Base-by-base conservation (phyloP, 2,329 filamentous ascomycete species). In the Fusarium sacchari region DNA sequence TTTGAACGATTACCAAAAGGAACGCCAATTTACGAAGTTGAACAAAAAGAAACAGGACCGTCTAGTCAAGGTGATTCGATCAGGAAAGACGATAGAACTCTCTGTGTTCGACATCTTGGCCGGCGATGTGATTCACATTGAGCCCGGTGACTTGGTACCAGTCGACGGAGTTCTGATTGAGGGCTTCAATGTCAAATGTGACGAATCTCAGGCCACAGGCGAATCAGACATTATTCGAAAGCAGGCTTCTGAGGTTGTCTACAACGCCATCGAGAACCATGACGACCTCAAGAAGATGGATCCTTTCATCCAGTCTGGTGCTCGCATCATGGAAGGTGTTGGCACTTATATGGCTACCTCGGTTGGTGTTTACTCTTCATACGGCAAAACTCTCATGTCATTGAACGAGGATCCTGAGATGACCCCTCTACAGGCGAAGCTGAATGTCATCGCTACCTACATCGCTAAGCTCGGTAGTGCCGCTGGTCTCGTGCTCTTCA, bases 291-390 rank as follows among this genome's bases (percentile, higher is more conserved):
- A 89, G 83, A 94, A 94, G 81, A 88, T 94, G 82, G 93, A 95
- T 73, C 93, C 93, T 1, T 94, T 95, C 76, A 94, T 98, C 77
- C 93, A 97, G 75, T 97, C 95, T 36, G 95, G 93, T 37, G 88
- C 91, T 59, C 92, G 92, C 71, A 92, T 94, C 65, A 92, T 94
- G 83, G 92, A 94, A 79, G 93, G 93, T 49, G 89, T 94, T 14
- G 93, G 93, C 18, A 94, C 91, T 5, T 95, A 90, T 76, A 85
- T 95, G 81, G 90, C 91, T 68, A 94, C 93, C 4, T 92, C 91
- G 22, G 92, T 92, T 37, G 93, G 93, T 65, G 84, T 92, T 39
- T 90, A 93, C 81, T 94, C 92, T 36, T 92, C 91, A 49, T 93
- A 93, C 80, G 93, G 93, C 79, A 92, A 92, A 79, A 94, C 93